Conservation (phyloP, 495 filamentous ascomycete species). For the Parachaetomium inaequale region DNA sequence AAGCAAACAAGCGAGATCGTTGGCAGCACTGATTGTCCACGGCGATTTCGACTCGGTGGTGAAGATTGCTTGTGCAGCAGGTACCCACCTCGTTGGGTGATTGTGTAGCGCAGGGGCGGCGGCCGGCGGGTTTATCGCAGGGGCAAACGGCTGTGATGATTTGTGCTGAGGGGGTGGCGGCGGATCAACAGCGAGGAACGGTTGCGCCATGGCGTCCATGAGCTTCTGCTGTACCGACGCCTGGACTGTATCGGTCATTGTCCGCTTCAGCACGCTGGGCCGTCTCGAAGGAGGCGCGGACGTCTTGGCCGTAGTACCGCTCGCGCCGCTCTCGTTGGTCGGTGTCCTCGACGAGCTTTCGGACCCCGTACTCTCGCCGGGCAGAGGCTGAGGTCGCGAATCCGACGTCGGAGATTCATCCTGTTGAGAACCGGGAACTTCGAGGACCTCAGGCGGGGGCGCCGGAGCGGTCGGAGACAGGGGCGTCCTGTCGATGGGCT, state of each 20-base stretch:
- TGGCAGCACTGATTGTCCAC: slow-evolving; percentile 96
- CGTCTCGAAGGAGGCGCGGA: slow-evolving; percentile 56
- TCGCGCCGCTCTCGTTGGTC: slow-evolving; percentile 54
- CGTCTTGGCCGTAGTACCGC: slow-evolving; percentile 49
- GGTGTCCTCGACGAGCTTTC: slow-evolving; percentile 54
- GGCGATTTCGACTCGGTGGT: slow-evolving; percentile 83
- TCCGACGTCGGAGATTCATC: background rate
- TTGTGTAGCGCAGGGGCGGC: slow-evolving; percentile 59
- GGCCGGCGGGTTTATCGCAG: slow-evolving; percentile 30
- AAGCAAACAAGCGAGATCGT: slow-evolving; percentile 91
- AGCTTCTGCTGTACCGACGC: slow-evolving; percentile 75
- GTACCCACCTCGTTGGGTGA: slow-evolving; percentile 84
- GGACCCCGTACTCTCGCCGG: slow-evolving; percentile 32
- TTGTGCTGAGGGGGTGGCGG: slow-evolving; percentile 44
- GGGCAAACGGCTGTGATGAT: slow-evolving; percentile 38
- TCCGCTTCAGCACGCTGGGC: slow-evolving; percentile 71
- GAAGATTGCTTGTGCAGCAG: slow-evolving; percentile 92
- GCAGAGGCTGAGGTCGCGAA: slow-evolving; percentile 2
- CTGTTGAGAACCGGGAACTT: background rate
- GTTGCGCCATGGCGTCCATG: slow-evolving; percentile 82
- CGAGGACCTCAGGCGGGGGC: background rate
- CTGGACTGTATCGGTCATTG: slow-evolving; percentile 74
- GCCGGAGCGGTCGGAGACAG: slow-evolving; percentile 34
- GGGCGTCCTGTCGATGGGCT: slow-evolving; percentile 38
- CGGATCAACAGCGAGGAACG: slow-evolving; percentile 58